Conservation (phyloP, 306 rosid genomes). For the Arachis hypogaea region DNA sequence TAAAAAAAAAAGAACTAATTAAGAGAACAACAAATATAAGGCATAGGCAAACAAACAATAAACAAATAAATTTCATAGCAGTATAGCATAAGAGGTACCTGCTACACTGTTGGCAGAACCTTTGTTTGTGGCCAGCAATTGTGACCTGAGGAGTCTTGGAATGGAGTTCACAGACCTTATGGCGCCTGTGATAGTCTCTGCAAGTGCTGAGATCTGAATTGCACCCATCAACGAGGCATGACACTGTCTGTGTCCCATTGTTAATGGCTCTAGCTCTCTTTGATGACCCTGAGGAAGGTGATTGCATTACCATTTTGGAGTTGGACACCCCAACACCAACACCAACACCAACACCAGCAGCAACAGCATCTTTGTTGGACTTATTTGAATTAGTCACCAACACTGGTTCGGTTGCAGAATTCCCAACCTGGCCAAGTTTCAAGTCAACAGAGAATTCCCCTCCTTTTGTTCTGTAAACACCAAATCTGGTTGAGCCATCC, state of each 20-base stretch:
- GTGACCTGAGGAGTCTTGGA: slow-evolving; percentile 90
- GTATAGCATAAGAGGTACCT: slow-evolving; percentile 50
- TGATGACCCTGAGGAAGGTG: slow-evolving; percentile 64
- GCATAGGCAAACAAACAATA: background rate
- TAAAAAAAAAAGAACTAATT: background rate
- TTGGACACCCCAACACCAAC: slow-evolving; percentile 50
- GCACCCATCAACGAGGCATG: slow-evolving; percentile 93
- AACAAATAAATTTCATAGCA: slow-evolving; percentile 31
- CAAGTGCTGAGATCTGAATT: slow-evolving; percentile 79
- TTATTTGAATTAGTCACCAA: background rate
- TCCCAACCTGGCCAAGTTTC: slow-evolving; percentile 83
- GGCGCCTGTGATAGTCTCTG: slow-evolving; percentile 92
- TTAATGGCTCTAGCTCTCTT: slow-evolving; percentile 78
- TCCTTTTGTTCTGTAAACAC: slow-evolving; percentile 47
- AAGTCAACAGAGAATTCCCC: slow-evolving; percentile 86
- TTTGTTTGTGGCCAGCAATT: slow-evolving; percentile 77
- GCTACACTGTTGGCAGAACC: slow-evolving; percentile 99
- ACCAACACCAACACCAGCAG: slow-evolving; percentile 26
- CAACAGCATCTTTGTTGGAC: no score
- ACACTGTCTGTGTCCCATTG: slow-evolving; percentile 61
- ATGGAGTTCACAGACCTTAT: slow-evolving; percentile 94
- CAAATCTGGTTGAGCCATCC: slow-evolving; percentile 63
- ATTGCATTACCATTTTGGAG: slow-evolving; percentile 25
- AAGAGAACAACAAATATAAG: slow-evolving; percentile 14
- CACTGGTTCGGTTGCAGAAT: slow-evolving; percentile 46